Base-by-base conservation (phyloP, 2,329 filamentous ascomycete species). In the Aspergillaceae sp. region DNA sequence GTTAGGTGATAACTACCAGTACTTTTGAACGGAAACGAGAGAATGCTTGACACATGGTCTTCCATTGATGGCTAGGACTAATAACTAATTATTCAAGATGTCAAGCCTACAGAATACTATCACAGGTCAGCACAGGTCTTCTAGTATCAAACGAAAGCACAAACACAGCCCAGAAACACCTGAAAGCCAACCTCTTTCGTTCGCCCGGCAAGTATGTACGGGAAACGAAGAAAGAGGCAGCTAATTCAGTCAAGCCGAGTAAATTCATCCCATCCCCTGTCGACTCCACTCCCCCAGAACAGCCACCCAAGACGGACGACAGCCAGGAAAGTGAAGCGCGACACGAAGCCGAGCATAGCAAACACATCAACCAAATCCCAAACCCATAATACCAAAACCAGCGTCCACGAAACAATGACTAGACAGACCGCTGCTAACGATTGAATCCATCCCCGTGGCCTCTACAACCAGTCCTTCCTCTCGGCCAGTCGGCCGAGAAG, bases 391-490 rank as follows among this genome's bases (percentile, higher is more conserved):
- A 19, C 19, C 19, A 19, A 19, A 19, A 19, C 19, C 19, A 19
- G 19, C 19, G 19, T 19, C 19, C 19, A 19, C 19, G 19, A 19
- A 19, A 19, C 19, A 19, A 19, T 19, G 2, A 19, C 19, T 19
- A 19, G 19, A 19, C 19, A 19, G 19, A 19, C 2, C 19, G 19
- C 19, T 19, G 19, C 19, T 19, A 54, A 44, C 55, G 54, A 66
- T 45, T 43, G 43, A 54, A 44, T 53, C 59, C 54, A 58, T 48
- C 36, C 40, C 49, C 55, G 56, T 53, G 48, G 42, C 50, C 65
- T 69, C 63, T 68, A 71, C 68, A 70, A 71, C 68, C 66, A 58
- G 64, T 70, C 68, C 63, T 69, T 62, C 67, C 61, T 45, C 51
- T 43, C 41, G 42, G 28, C 47, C 44, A 46, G 48, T 53, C 49